phyloP scores from a whole-genome alignment of 371 early-diverging fungal species.

The Mortierella sp. region DNA sequence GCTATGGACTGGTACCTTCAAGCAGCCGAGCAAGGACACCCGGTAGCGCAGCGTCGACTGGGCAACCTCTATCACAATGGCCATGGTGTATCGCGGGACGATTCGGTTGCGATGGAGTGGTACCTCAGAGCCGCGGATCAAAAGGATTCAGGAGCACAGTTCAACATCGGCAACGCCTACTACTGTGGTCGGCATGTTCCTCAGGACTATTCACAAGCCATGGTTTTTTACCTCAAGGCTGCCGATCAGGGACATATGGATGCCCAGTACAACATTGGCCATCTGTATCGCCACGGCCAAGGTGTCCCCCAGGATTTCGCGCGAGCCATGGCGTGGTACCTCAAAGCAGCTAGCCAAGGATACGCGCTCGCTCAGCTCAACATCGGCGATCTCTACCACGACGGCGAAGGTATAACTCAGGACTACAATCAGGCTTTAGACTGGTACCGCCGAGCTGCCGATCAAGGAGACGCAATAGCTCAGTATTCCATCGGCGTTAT shows the following conservation, averaged over 20 bases:
- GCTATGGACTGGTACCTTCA: neutral
- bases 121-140: slow-evolving; percentile 60
- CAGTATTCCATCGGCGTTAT: slow-evolving; percentile 59
- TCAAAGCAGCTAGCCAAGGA: slow-evolving; percentile 40
- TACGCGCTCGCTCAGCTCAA: slow-evolving; percentile 56
- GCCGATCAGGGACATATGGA: slow-evolving; percentile 62
- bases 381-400: slow-evolving; percentile 60
- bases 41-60: neutral
- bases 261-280: slow-evolving; percentile 62
- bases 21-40: neutral
- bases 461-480: neutral
- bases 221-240: slow-evolving; percentile 70
- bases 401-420: neutral
- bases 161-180: slow-evolving; percentile 63
- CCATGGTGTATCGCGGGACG: neutral
- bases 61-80: neutral
- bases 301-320: slow-evolving; percentile 53
- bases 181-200: slow-evolving; percentile 68
- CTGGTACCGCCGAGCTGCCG: slow-evolving; percentile 61
- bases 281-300: slow-evolving; percentile 63
- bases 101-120: neutral
- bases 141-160: slow-evolving; percentile 59
- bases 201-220: slow-evolving; percentile 61
- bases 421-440: slow-evolving; percentile 55
- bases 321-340: slow-evolving; percentile 60